Evolutionary conservation across 768 basidiomycete species (phyloP).

Genomic region (Stropharia rugosoannulata): DNA sequence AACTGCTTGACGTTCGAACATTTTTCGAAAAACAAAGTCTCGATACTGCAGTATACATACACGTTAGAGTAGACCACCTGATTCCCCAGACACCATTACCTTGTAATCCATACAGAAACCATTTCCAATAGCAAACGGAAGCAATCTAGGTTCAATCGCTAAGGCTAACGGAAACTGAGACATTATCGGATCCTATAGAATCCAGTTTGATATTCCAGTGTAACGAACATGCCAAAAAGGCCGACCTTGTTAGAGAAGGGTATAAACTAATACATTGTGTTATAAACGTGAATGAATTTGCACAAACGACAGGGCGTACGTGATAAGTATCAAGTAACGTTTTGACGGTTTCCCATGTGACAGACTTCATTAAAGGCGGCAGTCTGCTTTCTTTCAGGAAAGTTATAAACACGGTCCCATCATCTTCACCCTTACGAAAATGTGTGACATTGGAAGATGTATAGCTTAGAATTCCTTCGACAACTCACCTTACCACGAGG

Average conservation of each 20-base stretch:
- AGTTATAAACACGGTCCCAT: slow-evolving; percentile 60
- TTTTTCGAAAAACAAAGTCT: slow-evolving; percentile 85
- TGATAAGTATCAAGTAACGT: slow-evolving; percentile 71
- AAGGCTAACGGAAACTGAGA: slow-evolving; percentile 73
- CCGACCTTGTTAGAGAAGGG: slow-evolving; percentile 71
- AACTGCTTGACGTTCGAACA: slow-evolving; percentile 63
- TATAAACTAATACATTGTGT: slow-evolving; percentile 55
- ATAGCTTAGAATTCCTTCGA: not conserved
- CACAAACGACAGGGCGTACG: slow-evolving; percentile 35
- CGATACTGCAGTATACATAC: slow-evolving; percentile 52
- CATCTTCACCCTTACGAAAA: slow-evolving; percentile 59
- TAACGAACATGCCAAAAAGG: slow-evolving; percentile 10
- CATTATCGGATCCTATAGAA: slow-evolving; percentile 70
- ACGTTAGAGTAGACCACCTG: not conserved
- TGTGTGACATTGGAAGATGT: slow-evolving; percentile 7
- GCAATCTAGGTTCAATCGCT: slow-evolving; percentile 72
- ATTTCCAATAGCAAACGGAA: slow-evolving; percentile 70
- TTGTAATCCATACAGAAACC: slow-evolving; percentile 80
- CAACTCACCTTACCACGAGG: slow-evolving; percentile 53
- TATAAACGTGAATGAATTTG: slow-evolving; percentile 14
- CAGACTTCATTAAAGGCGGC: slow-evolving; percentile 54
- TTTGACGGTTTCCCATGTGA: slow-evolving; percentile 63
- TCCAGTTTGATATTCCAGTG: not conserved
- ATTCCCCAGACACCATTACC: slow-evolving; percentile 33
- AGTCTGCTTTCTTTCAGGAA: slow-evolving; percentile 72